Base-by-base conservation (phyloP, 2,329 filamentous ascomycete genomes). In the Ophiostoma sp. region DNA sequence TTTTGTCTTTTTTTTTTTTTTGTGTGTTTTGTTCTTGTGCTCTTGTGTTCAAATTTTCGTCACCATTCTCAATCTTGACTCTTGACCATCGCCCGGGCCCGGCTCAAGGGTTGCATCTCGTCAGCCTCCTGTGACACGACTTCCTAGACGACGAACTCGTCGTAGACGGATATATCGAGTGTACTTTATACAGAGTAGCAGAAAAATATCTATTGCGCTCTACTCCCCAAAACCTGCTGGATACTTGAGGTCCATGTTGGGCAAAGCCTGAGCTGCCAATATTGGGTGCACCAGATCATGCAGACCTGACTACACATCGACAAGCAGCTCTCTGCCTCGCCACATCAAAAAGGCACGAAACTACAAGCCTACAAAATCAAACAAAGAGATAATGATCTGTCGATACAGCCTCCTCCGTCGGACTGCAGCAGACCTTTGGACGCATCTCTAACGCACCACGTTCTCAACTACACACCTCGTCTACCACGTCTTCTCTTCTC, bases 121-220 rank as follows among this genome's bases (percentile, higher is more conserved):
- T 57, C 52, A 57, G 52, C 52, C 52, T 57, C 52, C 52, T 57
- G 52, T 57, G n/a, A 27, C 52, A 57, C 52, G 52, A 57, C 52
- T 31, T 57, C n/a, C 4, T 57, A 57, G 52, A 57, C 52, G 52
- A 57, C 52, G 13, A 57, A 57, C 52, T 57, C n/a, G n/a, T 23
- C 52, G n/a, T 23, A 27, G 52, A 57, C 52, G 27, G 10, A 52
- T 11, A 15, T 13, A 4, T 13, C 3, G 4, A 57, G 52, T 3
- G 27, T n/a, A 31, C 27, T 31, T 3, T 31, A 3, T 57, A 6
- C 52, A 57, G 52, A 20, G 44, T 48, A 48, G 17, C 44, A 48
- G 20, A 48, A 17, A 48, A n/a, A 48, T 48, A 44, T 44, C 41
- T 15, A 20, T n/a, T 20, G 44, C 44, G 4, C 13, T 41, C 39